Conservation (phyloP, 1,139 yeast genomes). For the Taphrina wiesneri region DNA sequence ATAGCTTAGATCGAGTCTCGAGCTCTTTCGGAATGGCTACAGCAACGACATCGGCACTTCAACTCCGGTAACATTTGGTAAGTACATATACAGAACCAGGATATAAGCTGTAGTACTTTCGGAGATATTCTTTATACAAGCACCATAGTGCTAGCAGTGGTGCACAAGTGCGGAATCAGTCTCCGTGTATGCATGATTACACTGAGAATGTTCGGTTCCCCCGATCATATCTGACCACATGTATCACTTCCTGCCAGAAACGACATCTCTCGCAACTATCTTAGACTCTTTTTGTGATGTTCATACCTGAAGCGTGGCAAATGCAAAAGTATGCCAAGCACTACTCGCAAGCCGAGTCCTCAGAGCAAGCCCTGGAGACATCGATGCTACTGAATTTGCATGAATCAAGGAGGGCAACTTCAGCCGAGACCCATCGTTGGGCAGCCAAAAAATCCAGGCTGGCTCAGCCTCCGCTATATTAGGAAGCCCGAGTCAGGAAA, state of each 20-base stretch:
- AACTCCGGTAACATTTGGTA: background rate
- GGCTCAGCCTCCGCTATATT: conserved; percentile 9
- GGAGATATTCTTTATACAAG: background rate
- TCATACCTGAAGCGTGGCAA: background rate
- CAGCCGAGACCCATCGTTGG: conserved; percentile 1
- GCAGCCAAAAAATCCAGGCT: background rate
- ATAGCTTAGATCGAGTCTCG: conserved; percentile 5
- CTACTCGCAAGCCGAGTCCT: background rate
- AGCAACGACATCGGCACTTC: background rate
- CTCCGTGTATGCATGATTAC: background rate
- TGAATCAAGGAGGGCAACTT: background rate
- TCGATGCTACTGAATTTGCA: background rate
- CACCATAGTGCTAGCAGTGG: background rate
- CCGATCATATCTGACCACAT: background rate
- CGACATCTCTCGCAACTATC: background rate
- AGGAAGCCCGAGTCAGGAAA: background rate
- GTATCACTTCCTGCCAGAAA: background rate
- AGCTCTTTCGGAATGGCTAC: background rate
- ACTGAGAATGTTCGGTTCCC: background rate
- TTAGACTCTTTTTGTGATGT: background rate
- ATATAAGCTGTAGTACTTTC: background rate
- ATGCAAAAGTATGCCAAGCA: background rate
- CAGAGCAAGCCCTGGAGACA: too few relatives aligned
- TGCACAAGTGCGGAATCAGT: background rate
- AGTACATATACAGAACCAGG: background rate